phyloP scores from a whole-genome alignment of 495 filamentous ascomycete genomes.

The Xylaria grammica region DNA sequence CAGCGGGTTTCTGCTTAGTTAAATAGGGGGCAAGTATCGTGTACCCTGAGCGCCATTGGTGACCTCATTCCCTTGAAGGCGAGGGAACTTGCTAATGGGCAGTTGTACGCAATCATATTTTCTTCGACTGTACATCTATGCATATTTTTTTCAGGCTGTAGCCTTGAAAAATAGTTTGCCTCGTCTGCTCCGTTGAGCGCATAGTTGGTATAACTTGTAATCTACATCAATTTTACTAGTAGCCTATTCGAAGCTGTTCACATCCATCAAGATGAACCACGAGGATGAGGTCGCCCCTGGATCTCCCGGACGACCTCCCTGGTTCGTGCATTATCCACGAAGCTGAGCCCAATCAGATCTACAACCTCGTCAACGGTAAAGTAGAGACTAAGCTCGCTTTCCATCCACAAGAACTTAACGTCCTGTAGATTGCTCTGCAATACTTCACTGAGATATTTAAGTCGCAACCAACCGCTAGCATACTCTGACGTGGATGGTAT shows the following conservation, averaged over 20 bases:
- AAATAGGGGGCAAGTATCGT: no score
- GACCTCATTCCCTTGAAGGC: no score
- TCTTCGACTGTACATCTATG: not conserved
- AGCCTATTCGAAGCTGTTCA: not conserved
- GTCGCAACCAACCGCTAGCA: slow-evolving; percentile 81
- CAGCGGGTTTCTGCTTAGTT: not conserved
- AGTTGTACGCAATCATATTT: not conserved
- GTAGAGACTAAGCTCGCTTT: slow-evolving; percentile 82
- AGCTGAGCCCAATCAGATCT: slow-evolving; percentile 85
- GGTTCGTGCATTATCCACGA: slow-evolving; percentile 84
- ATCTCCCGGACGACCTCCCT: slow-evolving; percentile 82
- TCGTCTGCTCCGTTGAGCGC: not conserved
- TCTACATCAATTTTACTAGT: not conserved
- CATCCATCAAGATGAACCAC: slow-evolving; percentile 2
- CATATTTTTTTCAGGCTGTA: not conserved
- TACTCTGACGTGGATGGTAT: slow-evolving; percentile 79
- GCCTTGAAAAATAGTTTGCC: not conserved
- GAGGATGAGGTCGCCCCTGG: slow-evolving; percentile 52
- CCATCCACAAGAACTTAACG: slow-evolving; percentile 85
- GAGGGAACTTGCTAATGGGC: no score
- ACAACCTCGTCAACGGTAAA: slow-evolving; percentile 84
- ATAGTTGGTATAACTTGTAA: not conserved
- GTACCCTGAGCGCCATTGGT: no score
- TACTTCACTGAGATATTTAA: slow-evolving; percentile 87
- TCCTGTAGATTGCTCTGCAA: slow-evolving; percentile 88